Conservation (phyloP, 352 stramenopile species). For the Lagenidium sp. region DNA sequence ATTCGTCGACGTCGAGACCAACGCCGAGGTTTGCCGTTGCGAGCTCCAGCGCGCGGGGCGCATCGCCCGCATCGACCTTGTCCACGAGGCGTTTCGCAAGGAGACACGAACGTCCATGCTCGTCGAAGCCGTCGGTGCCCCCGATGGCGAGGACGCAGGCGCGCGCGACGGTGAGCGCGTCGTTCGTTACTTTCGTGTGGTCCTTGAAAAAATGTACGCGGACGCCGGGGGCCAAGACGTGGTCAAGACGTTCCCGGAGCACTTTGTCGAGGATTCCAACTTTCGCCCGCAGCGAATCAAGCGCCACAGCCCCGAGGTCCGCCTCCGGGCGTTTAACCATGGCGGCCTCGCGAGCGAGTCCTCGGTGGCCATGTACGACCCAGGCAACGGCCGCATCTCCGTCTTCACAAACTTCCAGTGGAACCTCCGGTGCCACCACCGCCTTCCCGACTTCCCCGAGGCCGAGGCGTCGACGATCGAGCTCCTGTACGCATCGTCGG, state of each 20-base stretch:
- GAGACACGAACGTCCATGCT: slow-evolving; percentile 79
- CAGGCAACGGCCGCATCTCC: slow-evolving; percentile 28
- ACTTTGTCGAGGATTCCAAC: slow-evolving; percentile 78
- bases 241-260: slow-evolving; percentile 78
- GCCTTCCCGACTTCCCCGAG: slow-evolving; percentile 34
- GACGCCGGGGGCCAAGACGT: slow-evolving; percentile 22
- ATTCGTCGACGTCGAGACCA: slow-evolving; percentile 82
- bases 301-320: slow-evolving; percentile 51
- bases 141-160: too few species aligned
- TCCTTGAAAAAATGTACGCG: slow-evolving; percentile 75
- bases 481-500: slow-evolving; percentile 70
- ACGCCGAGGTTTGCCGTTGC: slow-evolving; percentile 75
- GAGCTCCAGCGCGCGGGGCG: slow-evolving; percentile 53
- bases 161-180: slow-evolving; percentile 16
- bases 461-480: slow-evolving; percentile 25
- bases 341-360: slow-evolving; percentile 56
- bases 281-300: slow-evolving; percentile 82
- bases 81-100: slow-evolving; percentile 70
- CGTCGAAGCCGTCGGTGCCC: slow-evolving; percentile 65
- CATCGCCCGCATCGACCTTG: slow-evolving; percentile 67
- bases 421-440: slow-evolving; percentile 57
- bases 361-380: slow-evolving; percentile 65
- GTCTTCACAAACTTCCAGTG: slow-evolving; percentile 80
- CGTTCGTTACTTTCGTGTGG: slow-evolving; percentile 67
- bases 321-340: slow-evolving; percentile 74